A percentile compares a stretch with the other conserved stretches of the same genome.
These are phyloP conservation scores for Penicillium hordei DNA, from an alignment of 2,329 filamentous ascomycete genomes.

Conservation along the genomic window DNA sequence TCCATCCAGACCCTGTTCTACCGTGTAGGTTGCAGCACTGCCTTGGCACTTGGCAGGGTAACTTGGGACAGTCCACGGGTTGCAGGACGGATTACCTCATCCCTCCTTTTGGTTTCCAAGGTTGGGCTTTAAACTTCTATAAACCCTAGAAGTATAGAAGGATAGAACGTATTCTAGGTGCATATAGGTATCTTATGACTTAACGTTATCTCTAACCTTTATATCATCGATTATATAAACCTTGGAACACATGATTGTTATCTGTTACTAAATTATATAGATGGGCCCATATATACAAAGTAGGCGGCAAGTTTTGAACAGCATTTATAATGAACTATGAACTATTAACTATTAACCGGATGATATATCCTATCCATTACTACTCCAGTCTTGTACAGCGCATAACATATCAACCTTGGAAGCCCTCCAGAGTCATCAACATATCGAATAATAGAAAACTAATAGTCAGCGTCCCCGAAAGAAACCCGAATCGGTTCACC, in stretches of 20 bases:
- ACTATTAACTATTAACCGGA: neutral
- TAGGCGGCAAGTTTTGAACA: neutral
- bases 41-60: neutral
- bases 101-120: neutral
- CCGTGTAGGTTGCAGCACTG: neutral
- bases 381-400: neutral
- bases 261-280: neutral
- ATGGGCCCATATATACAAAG: neutral
- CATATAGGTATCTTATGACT: neutral
- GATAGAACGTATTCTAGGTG: neutral
- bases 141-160: neutral
- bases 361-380: neutral
- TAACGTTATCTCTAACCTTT: too few relatives aligned
- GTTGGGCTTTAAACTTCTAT: neutral
- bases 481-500: constrained; percentile 30
- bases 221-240: too few relatives aligned
- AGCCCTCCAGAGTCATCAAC: neutral
- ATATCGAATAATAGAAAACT: neutral
- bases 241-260: neutral
- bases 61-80: too few relatives aligned
- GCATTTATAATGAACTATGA: neutral
- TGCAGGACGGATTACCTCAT: too few relatives aligned
- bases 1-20: neutral
- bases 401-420: neutral
- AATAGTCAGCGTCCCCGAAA: constrained; percentile 4